Conservation (phyloP, 306 rosid genomes). For the Acacia crassicarpa region DNA sequence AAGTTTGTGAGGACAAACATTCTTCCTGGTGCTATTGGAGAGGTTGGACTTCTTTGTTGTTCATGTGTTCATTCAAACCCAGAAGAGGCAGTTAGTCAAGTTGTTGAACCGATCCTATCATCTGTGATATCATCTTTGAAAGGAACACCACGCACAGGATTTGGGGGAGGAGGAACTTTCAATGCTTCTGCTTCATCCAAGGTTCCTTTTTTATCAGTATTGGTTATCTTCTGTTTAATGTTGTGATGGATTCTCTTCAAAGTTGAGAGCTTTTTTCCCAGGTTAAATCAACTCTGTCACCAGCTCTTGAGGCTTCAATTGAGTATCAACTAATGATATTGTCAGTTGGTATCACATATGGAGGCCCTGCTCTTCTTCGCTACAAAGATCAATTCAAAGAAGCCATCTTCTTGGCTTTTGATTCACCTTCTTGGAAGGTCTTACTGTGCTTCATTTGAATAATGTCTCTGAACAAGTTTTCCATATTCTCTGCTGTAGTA, state of each 20-base stretch:
- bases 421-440: slow-evolving; percentile 98
- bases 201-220: slow-evolving; percentile 46
- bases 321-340: slow-evolving; percentile 89
- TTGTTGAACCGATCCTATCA: slow-evolving; percentile 80
- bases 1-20: slow-evolving; percentile 95
- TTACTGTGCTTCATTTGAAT: slow-evolving; percentile 29
- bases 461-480: slow-evolving; percentile 18
- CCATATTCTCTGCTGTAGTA: slow-evolving; percentile 13
- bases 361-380: slow-evolving; percentile 74
- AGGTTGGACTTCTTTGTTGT: slow-evolving; percentile 98
- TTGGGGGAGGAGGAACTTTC: slow-evolving; percentile 76
- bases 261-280: slow-evolving; percentile 42
- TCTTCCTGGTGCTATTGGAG: slow-evolving; percentile 97
- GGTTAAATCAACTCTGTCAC: slow-evolving; percentile 85
- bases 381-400: slow-evolving; percentile 81
- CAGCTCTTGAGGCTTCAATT: slow-evolving; percentile 94
- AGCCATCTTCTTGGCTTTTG: slow-evolving; percentile 80
- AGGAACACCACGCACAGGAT: slow-evolving; percentile 80
- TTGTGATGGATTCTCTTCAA: slow-evolving; percentile 35
- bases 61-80: slow-evolving; percentile 94
- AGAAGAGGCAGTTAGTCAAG: slow-evolving; percentile 80
- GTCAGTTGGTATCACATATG: slow-evolving; percentile 87
- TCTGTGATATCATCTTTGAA: slow-evolving; percentile 82
- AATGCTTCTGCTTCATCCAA: slow-evolving; percentile 53
- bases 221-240: slow-evolving; percentile 30